These are phyloP conservation scores for Blastobotrys indianensis DNA, from an alignment of 1,139 yeast species.

Conservation along the genomic window DNA sequence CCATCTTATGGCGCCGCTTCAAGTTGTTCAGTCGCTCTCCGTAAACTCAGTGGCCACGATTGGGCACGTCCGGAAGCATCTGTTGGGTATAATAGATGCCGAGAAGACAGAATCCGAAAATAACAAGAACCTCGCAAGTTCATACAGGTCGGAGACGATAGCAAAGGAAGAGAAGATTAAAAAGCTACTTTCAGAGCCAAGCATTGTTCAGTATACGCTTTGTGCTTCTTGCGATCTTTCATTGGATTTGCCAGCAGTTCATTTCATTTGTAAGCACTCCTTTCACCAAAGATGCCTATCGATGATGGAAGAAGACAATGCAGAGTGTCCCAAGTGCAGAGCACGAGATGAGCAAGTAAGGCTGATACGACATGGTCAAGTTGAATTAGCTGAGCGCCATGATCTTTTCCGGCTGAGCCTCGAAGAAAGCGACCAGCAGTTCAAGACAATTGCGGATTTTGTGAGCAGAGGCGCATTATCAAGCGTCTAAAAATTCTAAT, in stretches of 20 bases:
- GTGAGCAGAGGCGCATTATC: constrained; percentile 77
- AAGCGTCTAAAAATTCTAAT: not conserved
- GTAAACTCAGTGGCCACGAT: constrained; percentile 60
- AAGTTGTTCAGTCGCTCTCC: constrained; percentile 64
- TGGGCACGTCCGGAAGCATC: constrained; percentile 65
- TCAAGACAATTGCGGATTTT: constrained; percentile 71
- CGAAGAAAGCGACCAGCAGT: constrained; percentile 56
- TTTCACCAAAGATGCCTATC: constrained; percentile 76
- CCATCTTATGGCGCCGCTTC: constrained; percentile 65
- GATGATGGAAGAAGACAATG: constrained; percentile 27
- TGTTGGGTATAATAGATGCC: constrained; percentile 54
- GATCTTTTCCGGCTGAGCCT: constrained; percentile 60
- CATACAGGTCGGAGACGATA: constrained; percentile 64
- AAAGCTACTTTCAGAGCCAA: constrained; percentile 49
- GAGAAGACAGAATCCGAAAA: constrained; percentile 64
- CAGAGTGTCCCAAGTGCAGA: constrained; percentile 67
- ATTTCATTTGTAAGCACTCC: constrained; percentile 82
- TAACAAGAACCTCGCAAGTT: constrained; percentile 58
- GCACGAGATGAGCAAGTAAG: constrained; percentile 62
- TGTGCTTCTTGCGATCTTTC: constrained; percentile 68
- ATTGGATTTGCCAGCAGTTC: constrained; percentile 74
- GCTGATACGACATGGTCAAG: constrained; percentile 54
- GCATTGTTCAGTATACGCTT: constrained; percentile 58
- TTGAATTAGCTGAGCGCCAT: constrained; percentile 52
- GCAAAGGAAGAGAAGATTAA: constrained; percentile 49